A percentile compares a stretch with the other conserved stretches of the same genome.
Conservation (phyloP, 225 moss, liverwort and hornwort genomes). For the Sphagnum tenellum region DNA sequence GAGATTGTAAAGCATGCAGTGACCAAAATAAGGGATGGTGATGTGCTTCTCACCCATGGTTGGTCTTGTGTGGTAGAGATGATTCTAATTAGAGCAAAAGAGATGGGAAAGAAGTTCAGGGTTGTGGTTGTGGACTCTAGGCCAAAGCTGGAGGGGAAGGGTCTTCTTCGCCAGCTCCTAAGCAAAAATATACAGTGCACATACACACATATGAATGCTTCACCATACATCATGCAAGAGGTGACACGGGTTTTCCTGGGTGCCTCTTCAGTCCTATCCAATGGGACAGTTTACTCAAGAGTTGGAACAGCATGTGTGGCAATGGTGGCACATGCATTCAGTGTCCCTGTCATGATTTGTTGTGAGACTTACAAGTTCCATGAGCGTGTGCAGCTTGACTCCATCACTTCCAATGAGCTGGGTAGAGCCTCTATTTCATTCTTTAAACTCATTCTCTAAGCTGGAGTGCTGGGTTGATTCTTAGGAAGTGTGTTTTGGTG, state of each 20-base stretch:
- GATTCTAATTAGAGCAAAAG: conserved; percentile 75
- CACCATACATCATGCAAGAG: conserved; percentile 93
- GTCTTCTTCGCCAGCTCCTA: conserved; percentile 57
- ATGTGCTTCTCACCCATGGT: conserved; percentile 86
- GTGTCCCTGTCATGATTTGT: conserved; percentile 92
- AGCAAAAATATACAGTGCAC: conserved; percentile 67
- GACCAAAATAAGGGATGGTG: conserved; percentile 83
- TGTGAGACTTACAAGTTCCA: conserved; percentile 99
- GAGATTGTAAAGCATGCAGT: conserved; percentile 92
- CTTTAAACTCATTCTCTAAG: not conserved
- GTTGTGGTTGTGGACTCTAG: conserved; percentile 94
- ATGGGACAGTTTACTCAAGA: conserved; percentile 90
- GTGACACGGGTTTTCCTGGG: conserved; percentile 92
- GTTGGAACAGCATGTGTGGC: conserved; percentile 96
- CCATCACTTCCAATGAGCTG: conserved; percentile 86
- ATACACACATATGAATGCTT: conserved; percentile 63
- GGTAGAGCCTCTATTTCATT: conserved; percentile 26
- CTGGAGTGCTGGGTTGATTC: no score
- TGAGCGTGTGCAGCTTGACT: conserved; percentile 93
- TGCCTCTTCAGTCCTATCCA: conserved; percentile 86
- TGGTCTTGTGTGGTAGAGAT: conserved; percentile 82
- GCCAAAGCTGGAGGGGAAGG: conserved; percentile 79
- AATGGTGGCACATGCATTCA: conserved; percentile 89
- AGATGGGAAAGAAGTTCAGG: conserved; percentile 75
- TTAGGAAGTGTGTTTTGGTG: no score